phyloP scores from a whole-genome alignment of 768 basidiomycete species.

The Termitomyces sp. region DNA sequence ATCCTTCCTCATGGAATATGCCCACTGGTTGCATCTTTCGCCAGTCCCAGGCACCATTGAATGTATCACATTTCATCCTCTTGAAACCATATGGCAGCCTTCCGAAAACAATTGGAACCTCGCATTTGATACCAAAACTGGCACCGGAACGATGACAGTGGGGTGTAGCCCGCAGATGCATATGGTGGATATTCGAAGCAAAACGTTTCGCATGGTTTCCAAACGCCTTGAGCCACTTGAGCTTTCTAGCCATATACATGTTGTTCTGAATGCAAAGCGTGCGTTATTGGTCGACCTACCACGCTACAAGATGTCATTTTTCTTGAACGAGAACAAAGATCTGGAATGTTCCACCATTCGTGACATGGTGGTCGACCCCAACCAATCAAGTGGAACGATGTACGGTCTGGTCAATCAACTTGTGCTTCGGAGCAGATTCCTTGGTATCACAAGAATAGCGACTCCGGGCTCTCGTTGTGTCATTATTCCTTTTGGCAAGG shows the following conservation, averaged over 20 bases:
- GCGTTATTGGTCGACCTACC: constrained; percentile 31
- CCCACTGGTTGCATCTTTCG: constrained; percentile 31
- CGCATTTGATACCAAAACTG: constrained; percentile 8
- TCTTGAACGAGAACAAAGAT: constrained; percentile 24
- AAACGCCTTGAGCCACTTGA: constrained; percentile 18
- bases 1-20: constrained; percentile 23
- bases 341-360: constrained; percentile 39
- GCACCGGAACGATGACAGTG: constrained; percentile 12
- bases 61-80: constrained; percentile 30
- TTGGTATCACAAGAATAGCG: constrained; percentile 8
- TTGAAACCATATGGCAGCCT: constrained; percentile 23
- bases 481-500: constrained; percentile 36
- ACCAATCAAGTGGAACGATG: constrained; percentile 41
- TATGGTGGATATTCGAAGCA: constrained; percentile 25
- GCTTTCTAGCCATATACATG: constrained; percentile 9
- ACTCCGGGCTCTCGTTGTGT: constrained; percentile 23
- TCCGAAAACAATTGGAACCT: constrained; percentile 26
- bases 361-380: constrained; percentile 36
- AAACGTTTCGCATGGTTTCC: constrained; percentile 20
- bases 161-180: constrained; percentile 3
- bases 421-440: constrained; percentile 26
- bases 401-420: constrained; percentile 41
- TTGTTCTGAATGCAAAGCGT: constrained; percentile 1
- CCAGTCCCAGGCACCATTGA: constrained; percentile 2
- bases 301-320: constrained; percentile 39